These are phyloP conservation scores for Saccharomycopsis crataegensis DNA, from an alignment of 1,139 yeast species.

Conservation along the genomic window DNA sequence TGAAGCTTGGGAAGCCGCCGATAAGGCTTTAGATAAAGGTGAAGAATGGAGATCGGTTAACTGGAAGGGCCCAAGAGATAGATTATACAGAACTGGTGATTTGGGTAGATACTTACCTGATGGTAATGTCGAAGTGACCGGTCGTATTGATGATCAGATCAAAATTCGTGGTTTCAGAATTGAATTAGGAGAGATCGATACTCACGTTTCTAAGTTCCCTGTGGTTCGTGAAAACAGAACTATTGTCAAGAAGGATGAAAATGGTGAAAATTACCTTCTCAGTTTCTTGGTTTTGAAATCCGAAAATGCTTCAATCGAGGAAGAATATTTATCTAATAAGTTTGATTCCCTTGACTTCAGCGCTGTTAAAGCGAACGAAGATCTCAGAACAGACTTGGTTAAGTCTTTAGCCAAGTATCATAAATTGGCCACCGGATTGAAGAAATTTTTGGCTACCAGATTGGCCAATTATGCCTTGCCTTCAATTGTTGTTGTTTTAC, in stretches of 20 bases:
- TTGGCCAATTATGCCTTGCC: constrained; percentile 94
- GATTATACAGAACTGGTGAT: constrained; percentile 95
- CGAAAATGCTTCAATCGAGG: constrained; percentile 23
- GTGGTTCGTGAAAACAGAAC: constrained; percentile 88
- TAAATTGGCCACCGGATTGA: constrained; percentile 71
- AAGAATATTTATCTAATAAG: constrained; percentile 29
- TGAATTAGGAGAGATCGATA: constrained; percentile 96
- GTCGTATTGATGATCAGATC: constrained; percentile 98
- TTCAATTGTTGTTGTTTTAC: constrained; percentile 79
- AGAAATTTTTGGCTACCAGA: constrained; percentile 75
- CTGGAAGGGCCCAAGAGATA: constrained; percentile 92
- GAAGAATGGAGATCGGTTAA: constrained; percentile 65
- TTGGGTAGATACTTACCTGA: constrained; percentile 94
- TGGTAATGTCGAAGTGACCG: constrained; percentile 97
- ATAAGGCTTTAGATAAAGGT: constrained; percentile 23
- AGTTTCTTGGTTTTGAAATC: constrained; percentile 88
- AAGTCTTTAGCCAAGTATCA: constrained; percentile 62
- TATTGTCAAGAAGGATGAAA: constrained; percentile 85
- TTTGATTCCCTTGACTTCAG: constrained; percentile 38
- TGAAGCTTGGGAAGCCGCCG: constrained; percentile 33
- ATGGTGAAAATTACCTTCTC: constrained; percentile 84
- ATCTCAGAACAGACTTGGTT: constrained; percentile 43
- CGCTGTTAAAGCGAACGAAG: constrained; percentile 22
- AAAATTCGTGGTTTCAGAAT: constrained; percentile 98
- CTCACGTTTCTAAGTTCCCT: constrained; percentile 90